These are phyloP conservation scores for Salix caprea DNA, from an alignment of 345 rosid genomes.

Conservation along the genomic window DNA sequence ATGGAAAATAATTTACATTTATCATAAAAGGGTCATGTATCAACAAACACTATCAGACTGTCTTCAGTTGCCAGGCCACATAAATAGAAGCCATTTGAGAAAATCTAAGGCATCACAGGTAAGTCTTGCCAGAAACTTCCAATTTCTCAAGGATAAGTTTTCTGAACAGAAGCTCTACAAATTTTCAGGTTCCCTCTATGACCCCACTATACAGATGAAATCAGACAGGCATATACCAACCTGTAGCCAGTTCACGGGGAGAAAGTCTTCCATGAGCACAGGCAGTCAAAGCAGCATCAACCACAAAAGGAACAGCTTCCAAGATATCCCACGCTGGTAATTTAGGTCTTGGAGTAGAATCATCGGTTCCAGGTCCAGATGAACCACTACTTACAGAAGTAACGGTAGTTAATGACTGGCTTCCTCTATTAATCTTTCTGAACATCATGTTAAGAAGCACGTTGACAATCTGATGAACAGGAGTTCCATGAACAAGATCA, in stretches of 20 bases:
- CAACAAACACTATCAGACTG: no score
- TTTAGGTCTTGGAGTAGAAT: constrained; percentile 53
- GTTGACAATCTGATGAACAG: constrained; percentile 85
- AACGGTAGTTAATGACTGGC: constrained; percentile 45
- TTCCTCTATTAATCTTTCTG: constrained; percentile 60
- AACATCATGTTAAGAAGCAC: constrained; percentile 80
- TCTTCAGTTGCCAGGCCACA: background rate
- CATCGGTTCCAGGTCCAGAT: constrained; percentile 61
- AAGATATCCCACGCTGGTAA: constrained; percentile 95
- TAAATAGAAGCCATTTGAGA: background rate
- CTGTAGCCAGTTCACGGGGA: constrained; percentile 97
- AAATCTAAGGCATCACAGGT: constrained; percentile 26
- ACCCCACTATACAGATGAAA: background rate
- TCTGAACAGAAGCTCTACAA: background rate
- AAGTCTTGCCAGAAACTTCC: background rate
- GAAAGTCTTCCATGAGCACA: constrained; percentile 88
- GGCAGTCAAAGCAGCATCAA: constrained; percentile 86
- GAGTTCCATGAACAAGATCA: constrained; percentile 64
- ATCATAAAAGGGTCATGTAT: background rate
- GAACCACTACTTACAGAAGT: constrained; percentile 81
- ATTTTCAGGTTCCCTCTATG: background rate
- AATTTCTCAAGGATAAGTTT: constrained; percentile 32
- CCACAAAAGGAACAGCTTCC: constrained; percentile 79
- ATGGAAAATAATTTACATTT: background rate
- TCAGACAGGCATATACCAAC: constrained; percentile 32